phyloP scores from a whole-genome alignment of 1,284 basidiomycete genomes.

The Neonothopanus nambi region DNA sequence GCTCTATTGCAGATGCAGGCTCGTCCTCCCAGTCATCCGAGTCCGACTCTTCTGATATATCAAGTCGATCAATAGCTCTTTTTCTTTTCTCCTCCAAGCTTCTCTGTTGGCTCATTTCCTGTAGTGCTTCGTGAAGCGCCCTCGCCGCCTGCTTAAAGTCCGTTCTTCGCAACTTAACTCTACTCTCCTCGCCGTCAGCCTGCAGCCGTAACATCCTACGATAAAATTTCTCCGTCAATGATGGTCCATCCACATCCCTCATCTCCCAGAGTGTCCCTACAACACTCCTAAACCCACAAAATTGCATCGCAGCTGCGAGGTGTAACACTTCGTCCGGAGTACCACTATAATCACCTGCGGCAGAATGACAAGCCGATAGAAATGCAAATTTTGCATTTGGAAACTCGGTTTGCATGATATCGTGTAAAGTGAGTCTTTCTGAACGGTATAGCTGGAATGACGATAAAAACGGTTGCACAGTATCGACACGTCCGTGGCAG shows the following conservation, averaged over 20 bases:
- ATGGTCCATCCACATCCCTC: conserved; percentile 17
- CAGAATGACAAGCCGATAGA: conserved; percentile 37
- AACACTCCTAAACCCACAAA: conserved; percentile 31
- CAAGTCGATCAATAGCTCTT: no score
- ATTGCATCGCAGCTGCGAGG: conserved; percentile 33
- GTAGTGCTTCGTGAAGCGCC: no score
- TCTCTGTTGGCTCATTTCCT: no score
- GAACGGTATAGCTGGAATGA: conserved; percentile 25
- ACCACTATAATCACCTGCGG: conserved; percentile 25
- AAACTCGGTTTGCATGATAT: conserved; percentile 24
- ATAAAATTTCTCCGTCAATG: conserved; percentile 11
- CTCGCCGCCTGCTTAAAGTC: no score
- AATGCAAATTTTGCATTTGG: conserved; percentile 30
- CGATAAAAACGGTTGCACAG: conserved; percentile 22
- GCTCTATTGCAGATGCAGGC: no score
- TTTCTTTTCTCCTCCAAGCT: no score
- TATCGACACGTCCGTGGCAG: conserved; percentile 29
- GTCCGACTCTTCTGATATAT: no score
- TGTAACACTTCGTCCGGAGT: conserved; percentile 33
- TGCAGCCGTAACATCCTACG: no score
- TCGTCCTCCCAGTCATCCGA: no score
- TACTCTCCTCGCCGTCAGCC: no score
- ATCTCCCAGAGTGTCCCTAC: conserved; percentile 32
- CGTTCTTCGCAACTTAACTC: no score
- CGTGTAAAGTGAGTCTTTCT: background rate